Base-by-base conservation (phyloP, 2,329 filamentous ascomycete genomes). In the Clonostachys chloroleuca region DNA sequence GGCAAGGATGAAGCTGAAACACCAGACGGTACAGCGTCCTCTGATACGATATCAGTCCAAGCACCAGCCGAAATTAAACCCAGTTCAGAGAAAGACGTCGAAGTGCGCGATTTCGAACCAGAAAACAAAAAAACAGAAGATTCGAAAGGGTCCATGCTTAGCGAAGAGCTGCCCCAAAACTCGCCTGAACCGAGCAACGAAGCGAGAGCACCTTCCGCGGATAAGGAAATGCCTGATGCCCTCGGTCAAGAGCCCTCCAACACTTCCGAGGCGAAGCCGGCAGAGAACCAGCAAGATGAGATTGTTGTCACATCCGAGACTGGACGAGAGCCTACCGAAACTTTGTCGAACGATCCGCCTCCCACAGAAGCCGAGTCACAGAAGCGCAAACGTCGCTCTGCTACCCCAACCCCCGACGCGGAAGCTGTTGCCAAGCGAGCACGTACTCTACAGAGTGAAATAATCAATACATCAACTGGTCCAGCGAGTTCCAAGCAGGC, bases 351-450 rank as follows among this genome's bases (percentile, higher is more conserved):
- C 13, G 12, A n/a, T 34, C 20, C 18, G 14, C 20, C 42, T 35
- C 18, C 20, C n/a, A 39, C 6, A 12, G 36, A 39, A 43, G 14
- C 42, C 51, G 81, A 84, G 54, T 69, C 70, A 39, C 79, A 80
- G 55, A 87, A 85, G 64, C 75, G 84, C 51, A 88, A 87, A 63
- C 80, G 83, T 55, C 75, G 83, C 55, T 88, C 83, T 40, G 72
- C 74, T 47, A 87, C 76, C 48, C 84, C 84, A 35, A 69, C 77
- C 17, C 78, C 78, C 9, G 75, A 72, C 10, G 66, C 70, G 20
- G 73, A 81, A 48, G 75, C 78, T 13, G 64, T 75, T 43, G 70
- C 74, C 44, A 86, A 86, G 60, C 81, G 77, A 51, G 66, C 72
- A 12, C 77, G 75, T 53, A 65, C 73, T 43, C 71, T 67, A 37